These are phyloP conservation scores for Phaffia rhodozyma DNA, from an alignment of 1,284 basidiomycete species.

Conservation along the genomic window DNA sequence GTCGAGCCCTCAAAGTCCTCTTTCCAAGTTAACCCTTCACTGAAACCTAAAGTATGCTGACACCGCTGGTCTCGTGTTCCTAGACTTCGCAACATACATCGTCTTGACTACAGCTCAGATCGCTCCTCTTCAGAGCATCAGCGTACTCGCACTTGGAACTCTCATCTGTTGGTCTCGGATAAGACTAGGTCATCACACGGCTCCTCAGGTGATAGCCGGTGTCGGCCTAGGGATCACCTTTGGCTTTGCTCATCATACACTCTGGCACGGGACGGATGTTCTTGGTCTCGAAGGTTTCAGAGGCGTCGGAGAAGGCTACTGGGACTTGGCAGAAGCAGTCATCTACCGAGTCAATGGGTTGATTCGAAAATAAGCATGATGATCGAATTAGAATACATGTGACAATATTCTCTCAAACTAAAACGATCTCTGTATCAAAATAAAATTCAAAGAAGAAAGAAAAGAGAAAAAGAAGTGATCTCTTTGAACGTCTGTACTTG, in stretches of 20 bases:
- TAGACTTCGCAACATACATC: too few species aligned
- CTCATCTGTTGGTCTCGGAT: conserved; percentile 2
- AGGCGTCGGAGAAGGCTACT: conserved; percentile 1
- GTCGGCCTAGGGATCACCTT: background rate
- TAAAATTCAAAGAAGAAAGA: too few species aligned
- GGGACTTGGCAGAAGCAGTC: conserved; percentile 6
- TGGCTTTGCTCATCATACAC: conserved; percentile 1
- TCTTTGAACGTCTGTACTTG: too few species aligned
- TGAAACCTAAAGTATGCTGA: background rate
- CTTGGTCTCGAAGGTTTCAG: background rate
- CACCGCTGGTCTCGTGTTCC: background rate
- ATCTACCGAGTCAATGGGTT: background rate
- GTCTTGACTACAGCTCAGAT: too few species aligned
- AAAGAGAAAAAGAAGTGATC: too few species aligned
- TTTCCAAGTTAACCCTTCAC: background rate
- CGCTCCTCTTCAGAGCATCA: background rate
- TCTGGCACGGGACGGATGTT: background rate
- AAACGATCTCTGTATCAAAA: too few species aligned
- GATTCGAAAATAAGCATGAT: background rate
- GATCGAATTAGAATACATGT: too few species aligned
- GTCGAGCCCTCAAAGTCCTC: conserved; percentile 3
- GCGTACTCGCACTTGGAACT: background rate
- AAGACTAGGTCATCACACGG: conserved; percentile 8
- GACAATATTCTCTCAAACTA: too few species aligned
- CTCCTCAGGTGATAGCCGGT: conserved; percentile 8